Evolutionary conservation across 441 rosid genomes (phyloP).

Genomic region (Erodium moschatum): DNA sequence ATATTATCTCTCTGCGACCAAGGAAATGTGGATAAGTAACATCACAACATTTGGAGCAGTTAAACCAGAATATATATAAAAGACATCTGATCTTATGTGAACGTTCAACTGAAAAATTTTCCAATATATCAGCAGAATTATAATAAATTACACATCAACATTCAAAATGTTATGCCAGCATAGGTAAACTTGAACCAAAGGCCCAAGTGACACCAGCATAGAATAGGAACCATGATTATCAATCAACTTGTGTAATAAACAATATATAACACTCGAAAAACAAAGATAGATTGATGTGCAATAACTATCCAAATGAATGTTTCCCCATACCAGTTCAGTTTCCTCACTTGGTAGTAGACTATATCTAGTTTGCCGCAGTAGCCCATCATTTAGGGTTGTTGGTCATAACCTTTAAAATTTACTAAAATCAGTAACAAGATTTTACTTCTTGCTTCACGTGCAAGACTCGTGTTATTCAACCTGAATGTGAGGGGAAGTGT

Average conservation of each 20-base stretch:
- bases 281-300: neutral
- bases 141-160: conserved; percentile 18
- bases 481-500: too few relatives aligned
- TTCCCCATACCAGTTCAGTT: neutral
- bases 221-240: conserved; percentile 1
- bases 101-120: conserved; percentile 16
- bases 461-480: too few relatives aligned
- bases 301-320: neutral
- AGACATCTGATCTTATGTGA: conserved; percentile 18
- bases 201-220: neutral
- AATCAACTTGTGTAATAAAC: too few relatives aligned
- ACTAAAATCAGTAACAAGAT: neutral
- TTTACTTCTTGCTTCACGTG: neutral
- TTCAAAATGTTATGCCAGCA: conserved; percentile 19
- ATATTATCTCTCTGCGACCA: conserved; percentile 73
- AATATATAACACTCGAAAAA: neutral
- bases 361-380: neutral
- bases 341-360: neutral
- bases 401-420: neutral
- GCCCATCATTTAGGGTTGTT: neutral
- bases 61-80: conserved; percentile 18
- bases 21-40: conserved; percentile 14
- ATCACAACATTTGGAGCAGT: conserved; percentile 18
- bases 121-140: conserved; percentile 19
- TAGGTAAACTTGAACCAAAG: conserved; percentile 13